Conservation (phyloP, 176 grass and related monocot species). For the Dactylis glomerata region DNA sequence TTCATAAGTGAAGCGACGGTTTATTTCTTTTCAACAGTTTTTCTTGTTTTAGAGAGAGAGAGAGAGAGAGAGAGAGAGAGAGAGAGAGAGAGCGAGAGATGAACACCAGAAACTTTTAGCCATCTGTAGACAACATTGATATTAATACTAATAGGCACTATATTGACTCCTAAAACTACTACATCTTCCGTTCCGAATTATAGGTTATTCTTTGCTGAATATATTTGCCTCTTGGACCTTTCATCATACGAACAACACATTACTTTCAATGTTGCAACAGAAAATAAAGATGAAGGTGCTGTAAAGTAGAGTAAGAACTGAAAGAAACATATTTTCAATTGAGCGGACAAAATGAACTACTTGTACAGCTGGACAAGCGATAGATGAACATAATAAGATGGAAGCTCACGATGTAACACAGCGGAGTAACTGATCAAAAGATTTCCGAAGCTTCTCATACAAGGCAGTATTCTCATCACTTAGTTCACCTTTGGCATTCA, state of each 20-base stretch:
- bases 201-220: neutral
- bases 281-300: neutral
- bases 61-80: neutral
- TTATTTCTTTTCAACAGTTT: too few species aligned
- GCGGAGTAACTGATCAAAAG: constrained; percentile 66
- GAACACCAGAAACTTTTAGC: neutral
- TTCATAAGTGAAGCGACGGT: neutral
- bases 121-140: constrained; percentile 12
- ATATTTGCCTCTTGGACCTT: neutral
- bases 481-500: constrained; percentile 89
- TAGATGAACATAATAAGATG: neutral
- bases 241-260: neutral
- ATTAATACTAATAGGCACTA: constrained; percentile 16
- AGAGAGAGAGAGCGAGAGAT: neutral
- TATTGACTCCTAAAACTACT: neutral
- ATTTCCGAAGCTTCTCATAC: constrained; percentile 73
- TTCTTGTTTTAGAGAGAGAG: too few species aligned
- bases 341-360: neutral
- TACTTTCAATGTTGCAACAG: neutral
- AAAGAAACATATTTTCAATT: constrained; percentile 17
- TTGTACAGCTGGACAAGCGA: neutral
- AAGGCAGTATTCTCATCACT: constrained; percentile 69
- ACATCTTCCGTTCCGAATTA: too few species aligned
- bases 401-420: constrained; percentile 59
- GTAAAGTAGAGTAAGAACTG: neutral